Conservation (phyloP, 2,329 filamentous ascomycete species). For the Penicillium sp. region DNA sequence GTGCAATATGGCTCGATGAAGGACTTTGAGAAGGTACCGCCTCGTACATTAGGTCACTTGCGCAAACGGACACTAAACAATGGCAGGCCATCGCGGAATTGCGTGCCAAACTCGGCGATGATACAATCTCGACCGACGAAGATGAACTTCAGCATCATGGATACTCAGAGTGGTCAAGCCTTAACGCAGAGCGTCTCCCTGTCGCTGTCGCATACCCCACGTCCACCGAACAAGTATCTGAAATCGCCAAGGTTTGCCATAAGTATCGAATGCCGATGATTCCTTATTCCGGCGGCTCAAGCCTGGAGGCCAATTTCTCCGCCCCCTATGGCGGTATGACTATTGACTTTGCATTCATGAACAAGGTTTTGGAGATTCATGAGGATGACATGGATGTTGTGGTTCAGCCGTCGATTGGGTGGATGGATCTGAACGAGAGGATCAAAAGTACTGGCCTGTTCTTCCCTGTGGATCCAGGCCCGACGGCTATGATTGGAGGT, state of each 20-base stretch:
- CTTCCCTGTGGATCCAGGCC: conserved; percentile 85
- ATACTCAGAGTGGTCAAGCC: conserved; percentile 68
- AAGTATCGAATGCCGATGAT: conserved; percentile 80
- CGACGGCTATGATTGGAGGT: conserved; percentile 57
- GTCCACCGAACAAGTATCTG: conserved; percentile 62
- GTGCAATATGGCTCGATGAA: conserved; percentile 39
- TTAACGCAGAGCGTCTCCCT: conserved; percentile 63
- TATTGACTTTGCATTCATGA: conserved; percentile 87
- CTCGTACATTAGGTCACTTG: not conserved
- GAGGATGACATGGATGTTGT: conserved; percentile 89
- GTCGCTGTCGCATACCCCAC: conserved; percentile 65
- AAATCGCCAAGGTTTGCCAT: conserved; percentile 69
- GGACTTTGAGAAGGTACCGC: conserved; percentile 40
- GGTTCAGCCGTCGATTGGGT: conserved; percentile 87
- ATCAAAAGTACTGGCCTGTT: conserved; percentile 75
- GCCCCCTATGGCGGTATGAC: conserved; percentile 83
- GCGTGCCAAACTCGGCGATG: conserved; percentile 52
- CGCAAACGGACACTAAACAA: conserved; percentile 1
- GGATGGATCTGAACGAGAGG: conserved; percentile 81
- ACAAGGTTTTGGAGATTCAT: conserved; percentile 74
- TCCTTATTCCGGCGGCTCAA: conserved; percentile 81
- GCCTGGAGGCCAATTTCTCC: conserved; percentile 85
- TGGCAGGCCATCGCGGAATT: conserved; percentile 57
- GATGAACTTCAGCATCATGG: conserved; percentile 64
- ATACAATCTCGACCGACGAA: conserved; percentile 61